These are phyloP conservation scores for Fomitiporia mediterranea DNA, from an alignment of 1,284 basidiomycete species.

Conservation along the genomic window DNA sequence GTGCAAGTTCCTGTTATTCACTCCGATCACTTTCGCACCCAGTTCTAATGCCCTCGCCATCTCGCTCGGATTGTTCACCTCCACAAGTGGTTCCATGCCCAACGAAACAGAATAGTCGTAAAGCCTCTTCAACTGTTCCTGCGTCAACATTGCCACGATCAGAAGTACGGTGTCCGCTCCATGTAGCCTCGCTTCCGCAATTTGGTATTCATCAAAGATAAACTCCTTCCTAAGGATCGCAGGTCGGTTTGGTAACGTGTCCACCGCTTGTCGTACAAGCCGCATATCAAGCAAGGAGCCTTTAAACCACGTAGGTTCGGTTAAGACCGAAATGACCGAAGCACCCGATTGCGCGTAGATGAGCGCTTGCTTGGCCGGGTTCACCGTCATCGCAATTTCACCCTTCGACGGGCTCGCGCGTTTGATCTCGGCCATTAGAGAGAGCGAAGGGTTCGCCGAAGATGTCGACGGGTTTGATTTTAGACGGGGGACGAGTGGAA, in stretches of 20 bases:
- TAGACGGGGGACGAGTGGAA: constrained; percentile 62
- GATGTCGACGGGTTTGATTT: constrained; percentile 44
- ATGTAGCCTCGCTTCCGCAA: constrained; percentile 87
- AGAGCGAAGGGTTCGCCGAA: constrained; percentile 60
- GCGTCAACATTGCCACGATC: constrained; percentile 92
- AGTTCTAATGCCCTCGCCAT: constrained; percentile 85
- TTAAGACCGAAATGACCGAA: constrained; percentile 90
- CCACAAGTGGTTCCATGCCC: constrained; percentile 98
- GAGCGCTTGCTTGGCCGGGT: constrained; percentile 80
- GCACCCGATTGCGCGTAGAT: constrained; percentile 91
- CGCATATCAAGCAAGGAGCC: constrained; percentile 91
- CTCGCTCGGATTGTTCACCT: constrained; percentile 93
- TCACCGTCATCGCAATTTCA: constrained; percentile 72
- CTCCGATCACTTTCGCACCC: constrained; percentile 89
- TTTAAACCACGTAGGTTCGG: constrained; percentile 98
- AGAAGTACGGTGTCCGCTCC: constrained; percentile 94
- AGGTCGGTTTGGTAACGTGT: constrained; percentile 82
- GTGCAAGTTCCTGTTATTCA: constrained; percentile 97
- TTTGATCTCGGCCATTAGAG: constrained; percentile 88
- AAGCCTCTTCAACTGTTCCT: constrained; percentile 63
- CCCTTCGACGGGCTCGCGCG: constrained; percentile 93
- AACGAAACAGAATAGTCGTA: constrained; percentile 78
- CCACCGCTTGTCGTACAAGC: constrained; percentile 79
- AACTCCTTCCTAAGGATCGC: constrained; percentile 98
- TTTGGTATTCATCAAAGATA: constrained; percentile 91